A percentile compares a stretch with the other conserved stretches of the same genome.
phyloP scores from a whole-genome alignment of 163 green algal genomes.

The Volvox carteri region DNA sequence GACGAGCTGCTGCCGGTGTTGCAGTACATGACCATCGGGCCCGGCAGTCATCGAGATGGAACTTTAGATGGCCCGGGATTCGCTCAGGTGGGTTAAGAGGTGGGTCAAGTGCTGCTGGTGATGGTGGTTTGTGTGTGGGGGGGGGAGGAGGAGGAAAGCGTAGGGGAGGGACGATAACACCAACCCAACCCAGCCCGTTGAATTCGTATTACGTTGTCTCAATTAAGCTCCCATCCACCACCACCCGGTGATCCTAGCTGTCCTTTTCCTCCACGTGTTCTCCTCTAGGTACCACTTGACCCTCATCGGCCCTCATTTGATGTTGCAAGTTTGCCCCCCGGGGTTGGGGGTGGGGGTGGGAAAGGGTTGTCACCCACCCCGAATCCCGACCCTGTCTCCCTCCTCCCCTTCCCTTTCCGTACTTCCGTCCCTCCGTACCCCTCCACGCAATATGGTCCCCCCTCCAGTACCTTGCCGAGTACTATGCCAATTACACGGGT shows the following conservation, averaged over 20 bases:
- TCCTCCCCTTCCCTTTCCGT: not conserved
- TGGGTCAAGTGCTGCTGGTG: no score
- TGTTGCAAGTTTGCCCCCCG: no score
- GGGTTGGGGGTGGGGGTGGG: no score
- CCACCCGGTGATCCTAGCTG: no score
- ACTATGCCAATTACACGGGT: conserved; percentile 55
- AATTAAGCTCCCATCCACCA: no score
- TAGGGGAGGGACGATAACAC: no score
- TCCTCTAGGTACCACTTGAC: no score
- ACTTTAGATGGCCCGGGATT: conserved; percentile 35
- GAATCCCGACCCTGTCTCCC: not conserved
- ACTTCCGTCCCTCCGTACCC: not conserved
- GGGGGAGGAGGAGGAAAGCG: not conserved
- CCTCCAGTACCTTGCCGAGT: conserved; percentile 38
- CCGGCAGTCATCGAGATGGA: not conserved
- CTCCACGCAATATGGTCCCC: not conserved
- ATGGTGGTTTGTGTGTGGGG: not conserved
- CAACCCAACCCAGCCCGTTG: no score
- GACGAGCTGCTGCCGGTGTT: conserved; percentile 61
- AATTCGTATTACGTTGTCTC: no score
- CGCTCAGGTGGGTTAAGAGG: conserved; percentile 37
- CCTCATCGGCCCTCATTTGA: no score
- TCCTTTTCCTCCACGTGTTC: no score
- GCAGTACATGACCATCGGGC: conserved; percentile 48
- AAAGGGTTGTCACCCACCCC: no score